A percentile compares a stretch with the other conserved stretches of the same genome.
Conservation (phyloP, 345 rosid species). For the Hibiscus mutabilis region DNA sequence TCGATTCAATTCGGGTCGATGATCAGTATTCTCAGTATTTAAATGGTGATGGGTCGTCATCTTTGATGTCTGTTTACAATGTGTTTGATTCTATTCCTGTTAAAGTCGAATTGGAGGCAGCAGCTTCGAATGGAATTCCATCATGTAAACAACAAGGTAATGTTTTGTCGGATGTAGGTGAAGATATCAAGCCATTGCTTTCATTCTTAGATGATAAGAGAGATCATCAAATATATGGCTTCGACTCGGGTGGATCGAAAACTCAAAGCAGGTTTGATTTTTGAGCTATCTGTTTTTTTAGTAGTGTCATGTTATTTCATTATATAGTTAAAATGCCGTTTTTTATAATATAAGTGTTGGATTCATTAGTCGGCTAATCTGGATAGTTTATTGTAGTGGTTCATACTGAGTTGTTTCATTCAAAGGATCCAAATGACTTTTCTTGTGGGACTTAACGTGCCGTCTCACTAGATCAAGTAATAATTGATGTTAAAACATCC, state of each 20-base stretch:
- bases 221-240: background rate
- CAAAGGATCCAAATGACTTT: too few relatives aligned
- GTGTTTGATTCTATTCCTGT: background rate
- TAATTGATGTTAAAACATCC: too few relatives aligned
- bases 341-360: background rate
- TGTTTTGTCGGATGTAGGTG: background rate
- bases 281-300: background rate
- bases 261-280: background rate
- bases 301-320: background rate
- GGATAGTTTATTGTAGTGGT: too few relatives aligned
- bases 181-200: background rate
- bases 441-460: too few relatives aligned
- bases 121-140: background rate
- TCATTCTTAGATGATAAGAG: background rate
- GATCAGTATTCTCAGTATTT: too few relatives aligned
- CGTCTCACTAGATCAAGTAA: too few relatives aligned
- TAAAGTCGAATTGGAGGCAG: background rate
- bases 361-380: background rate
- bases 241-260: background rate
- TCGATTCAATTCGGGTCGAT: background rate
- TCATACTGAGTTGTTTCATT: background rate
- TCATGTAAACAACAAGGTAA: background rate
- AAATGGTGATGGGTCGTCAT: background rate
- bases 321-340: too few relatives aligned
- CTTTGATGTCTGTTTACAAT: background rate